Base-by-base conservation (phyloP, 495 filamentous ascomycete species). In the Penicillium pancosmium region DNA sequence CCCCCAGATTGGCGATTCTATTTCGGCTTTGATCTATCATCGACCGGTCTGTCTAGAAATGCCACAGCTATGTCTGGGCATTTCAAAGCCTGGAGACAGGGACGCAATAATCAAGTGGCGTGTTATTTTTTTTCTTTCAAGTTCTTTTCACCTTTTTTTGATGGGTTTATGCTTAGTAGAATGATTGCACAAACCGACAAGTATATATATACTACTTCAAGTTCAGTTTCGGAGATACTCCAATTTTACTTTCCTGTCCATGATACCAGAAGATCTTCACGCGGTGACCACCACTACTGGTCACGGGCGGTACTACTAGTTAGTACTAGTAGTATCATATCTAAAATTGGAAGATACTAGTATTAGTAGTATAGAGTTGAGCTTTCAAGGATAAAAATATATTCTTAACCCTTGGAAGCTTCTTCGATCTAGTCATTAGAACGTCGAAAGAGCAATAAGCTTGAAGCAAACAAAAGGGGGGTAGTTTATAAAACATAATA, bases 401-500 rank as follows among this genome's bases (percentile, higher is more conserved):
- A 23, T 23, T 23, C 23, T 23, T 4, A 23, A 23, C 0, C 23
- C 8, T 31, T 1, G 27, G 8, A 31, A 31, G 27, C 5, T 31
- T 31, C 27, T 31, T 31, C 4, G 1, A 10, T 46, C 41, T 46
- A 46, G 18, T 18, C 18, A 46, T 46, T 46, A 7, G 7, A 46
- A 46, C 36, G 36, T 38, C 3, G 16, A 7, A 23, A 13, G n/a
- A 46, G 12, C 16, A 9, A 21, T 46, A n/a, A 48, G 11, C 6
- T 11, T 6, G 4, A 5, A 35, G 47, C 47, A 18, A 51, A 18
- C 19, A 35, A 18, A 15, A 33, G 12, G 43, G 40, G 13, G 19
- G 12, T 53, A n/a, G 11, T 38, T 36, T 57, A 65, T 58, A 59
- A 49, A 27, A 65, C 55, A 65, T 36, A 51, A 56, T 33, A 53